These are phyloP conservation scores for Penicillium sp. DNA, from an alignment of 2,329 filamentous ascomycete species.

Conservation along the genomic window DNA sequence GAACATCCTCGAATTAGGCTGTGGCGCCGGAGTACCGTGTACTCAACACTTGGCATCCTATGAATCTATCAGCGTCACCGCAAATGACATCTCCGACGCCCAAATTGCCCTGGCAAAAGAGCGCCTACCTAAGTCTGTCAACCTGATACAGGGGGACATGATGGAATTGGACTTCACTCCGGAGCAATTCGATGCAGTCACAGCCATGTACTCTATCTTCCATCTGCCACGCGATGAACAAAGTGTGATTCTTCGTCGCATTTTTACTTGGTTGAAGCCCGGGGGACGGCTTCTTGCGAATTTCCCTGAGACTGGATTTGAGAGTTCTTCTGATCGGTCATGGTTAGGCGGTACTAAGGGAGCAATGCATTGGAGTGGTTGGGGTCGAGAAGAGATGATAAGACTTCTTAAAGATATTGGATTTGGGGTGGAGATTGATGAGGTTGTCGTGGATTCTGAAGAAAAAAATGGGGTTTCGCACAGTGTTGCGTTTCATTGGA, in stretches of 20 bases:
- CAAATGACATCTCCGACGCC: conserved; percentile 43
- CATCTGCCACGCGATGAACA: conserved; percentile 56
- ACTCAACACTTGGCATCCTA: conserved; percentile 22
- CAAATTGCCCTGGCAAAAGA: conserved; percentile 39
- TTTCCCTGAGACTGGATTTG: conserved; percentile 36
- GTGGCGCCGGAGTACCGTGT: conserved; percentile 40
- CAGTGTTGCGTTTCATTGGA: conserved; percentile 20
- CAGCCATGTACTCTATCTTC: conserved; percentile 56
- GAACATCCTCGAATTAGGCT: conserved; percentile 42
- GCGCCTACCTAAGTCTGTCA: conserved; percentile 22
- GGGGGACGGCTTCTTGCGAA: conserved; percentile 53
- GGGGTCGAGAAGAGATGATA: conserved; percentile 35
- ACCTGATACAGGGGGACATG: conserved; percentile 44
- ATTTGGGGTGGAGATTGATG: conserved; percentile 20
- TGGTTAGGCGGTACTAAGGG: conserved; percentile 36
- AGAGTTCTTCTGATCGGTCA: conserved; percentile 9
- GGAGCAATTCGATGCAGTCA: conserved; percentile 48
- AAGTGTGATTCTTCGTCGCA: conserved; percentile 43
- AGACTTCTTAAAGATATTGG: conserved; percentile 25
- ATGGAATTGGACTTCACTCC: conserved; percentile 34
- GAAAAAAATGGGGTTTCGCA: conserved; percentile 14
- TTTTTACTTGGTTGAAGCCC: conserved; percentile 51
- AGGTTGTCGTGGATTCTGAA: conserved; percentile 22
- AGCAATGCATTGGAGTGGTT: conserved; percentile 43
- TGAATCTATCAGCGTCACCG: conserved; percentile 31